These are phyloP conservation scores for Ophiobolus disseminans DNA, from an alignment of 2,329 filamentous ascomycete species.

Conservation along the genomic window DNA sequence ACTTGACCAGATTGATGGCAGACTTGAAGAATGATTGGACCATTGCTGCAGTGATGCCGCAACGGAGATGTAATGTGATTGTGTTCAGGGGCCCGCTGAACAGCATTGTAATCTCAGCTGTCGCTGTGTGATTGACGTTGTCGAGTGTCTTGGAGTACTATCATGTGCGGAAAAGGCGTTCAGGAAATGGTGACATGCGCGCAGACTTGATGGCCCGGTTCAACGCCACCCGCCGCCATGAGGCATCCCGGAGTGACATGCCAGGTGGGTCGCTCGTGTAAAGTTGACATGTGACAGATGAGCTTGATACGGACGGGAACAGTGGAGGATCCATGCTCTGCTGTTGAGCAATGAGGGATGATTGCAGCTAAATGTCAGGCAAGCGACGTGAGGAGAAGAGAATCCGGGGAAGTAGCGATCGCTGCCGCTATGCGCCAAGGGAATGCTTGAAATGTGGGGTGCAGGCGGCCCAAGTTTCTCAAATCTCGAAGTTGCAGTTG, in stretches of 20 bases:
- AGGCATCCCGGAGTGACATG: background rate
- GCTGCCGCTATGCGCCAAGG: conserved; percentile 1
- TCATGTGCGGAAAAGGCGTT: background rate
- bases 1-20: background rate
- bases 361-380: background rate
- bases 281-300: background rate
- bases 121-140: too few relatives aligned
- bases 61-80: too few relatives aligned
- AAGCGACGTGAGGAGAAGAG: background rate
- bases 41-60: background rate
- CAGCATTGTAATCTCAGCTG: too few relatives aligned
- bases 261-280: background rate
- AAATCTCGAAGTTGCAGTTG: background rate
- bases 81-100: too few relatives aligned
- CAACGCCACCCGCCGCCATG: background rate
- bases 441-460: conserved; percentile 9
- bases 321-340: background rate
- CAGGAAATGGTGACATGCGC: background rate
- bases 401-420: conserved; percentile 2
- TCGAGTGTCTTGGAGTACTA: too few relatives aligned
- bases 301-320: background rate
- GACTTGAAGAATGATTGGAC: background rate
- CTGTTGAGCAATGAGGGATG: background rate
- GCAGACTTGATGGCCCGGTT: background rate
- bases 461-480: background rate